These are phyloP conservation scores for Punctularia strigosozonata DNA, from an alignment of 768 basidiomycete species.

Conservation along the genomic window DNA sequence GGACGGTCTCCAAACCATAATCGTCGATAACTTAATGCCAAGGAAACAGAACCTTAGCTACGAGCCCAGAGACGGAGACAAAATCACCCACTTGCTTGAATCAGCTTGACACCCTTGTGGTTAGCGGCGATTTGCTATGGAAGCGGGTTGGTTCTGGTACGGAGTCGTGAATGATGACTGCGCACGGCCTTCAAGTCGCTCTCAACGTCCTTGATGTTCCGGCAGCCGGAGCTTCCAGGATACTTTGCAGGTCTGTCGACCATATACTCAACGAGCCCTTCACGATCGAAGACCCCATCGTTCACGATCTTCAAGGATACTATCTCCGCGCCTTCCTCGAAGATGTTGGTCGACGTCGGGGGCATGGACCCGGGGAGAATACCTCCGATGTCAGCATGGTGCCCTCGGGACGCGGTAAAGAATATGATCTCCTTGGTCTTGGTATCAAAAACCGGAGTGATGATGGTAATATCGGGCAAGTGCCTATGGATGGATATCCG, in stretches of 20 bases:
- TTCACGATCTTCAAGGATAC: constrained; percentile 87
- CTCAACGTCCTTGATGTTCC: constrained; percentile 82
- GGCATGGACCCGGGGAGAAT: constrained; percentile 95
- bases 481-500: constrained; percentile 29
- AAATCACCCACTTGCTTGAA: constrained; percentile 57
- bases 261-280: constrained; percentile 70
- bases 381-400: constrained; percentile 91
- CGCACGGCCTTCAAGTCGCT: constrained; percentile 80
- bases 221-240: constrained; percentile 78
- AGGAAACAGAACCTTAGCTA: constrained; percentile 5
- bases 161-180: constrained; percentile 13
- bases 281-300: constrained; percentile 66
- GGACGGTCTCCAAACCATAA: constrained; percentile 76
- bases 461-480: constrained; percentile 84
- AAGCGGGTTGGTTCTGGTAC: neutral
- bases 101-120: constrained; percentile 80
- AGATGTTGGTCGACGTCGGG: constrained; percentile 81
- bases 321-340: constrained; percentile 90
- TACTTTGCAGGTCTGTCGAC: constrained; percentile 70
- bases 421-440: constrained; percentile 65
- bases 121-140: constrained; percentile 87
- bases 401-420: constrained; percentile 88
- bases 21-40: constrained; percentile 63
- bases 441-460: constrained; percentile 80
- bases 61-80: neutral